Evolutionary conservation across 768 basidiomycete genomes (phyloP), one percentile per base, ranked within the genome.

Genomic region (Boletus eberwhitei): DNA sequence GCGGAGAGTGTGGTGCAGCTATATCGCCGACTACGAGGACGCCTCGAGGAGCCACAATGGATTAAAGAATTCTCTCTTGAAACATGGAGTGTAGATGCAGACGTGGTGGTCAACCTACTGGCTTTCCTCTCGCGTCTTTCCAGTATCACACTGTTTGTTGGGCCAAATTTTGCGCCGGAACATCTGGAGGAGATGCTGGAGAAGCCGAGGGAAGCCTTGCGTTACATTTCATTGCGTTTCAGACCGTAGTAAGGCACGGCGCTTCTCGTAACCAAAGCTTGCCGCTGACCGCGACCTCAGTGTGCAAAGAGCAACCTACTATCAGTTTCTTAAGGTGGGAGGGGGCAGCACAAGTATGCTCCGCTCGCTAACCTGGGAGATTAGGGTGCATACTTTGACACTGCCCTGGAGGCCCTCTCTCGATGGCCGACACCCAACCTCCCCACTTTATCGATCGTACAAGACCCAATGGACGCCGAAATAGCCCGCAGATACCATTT

Each of bases 331-430:
- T 37, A 86, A 84, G 74, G 88, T 83, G 40, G 12, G 48, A 29
- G 12, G 22, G 24, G 7, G 19, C 14, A 52, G 48, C 63, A 37
- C 26, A 16, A 41, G 34, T 35, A 5, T 34, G 21, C 17, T 37
- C 16, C 17, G 8, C 26, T 54, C 35, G 46, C 44, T 62, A 8
- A 56, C 22, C 31, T 12, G 17, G n/a, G 29, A 36, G 40, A 17
- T 5, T 46, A 85, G 85, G 93, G 93, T 22, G 81, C 84, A 38
- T 95, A 94, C 69, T 95, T 92, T 60, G 92, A 96, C 66, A 85
- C 83, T 3, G 76, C 82, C 0, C 74, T 94, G 4, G 66, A 75
- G 19, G 78, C 79, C 5, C 73, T 96, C 46, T 78, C 87, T 4
- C 72, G 71, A 29, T 92, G 91, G 88, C 83, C 85, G 4, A 21